A percentile compares a stretch with the other conserved stretches of the same genome.
Conservation (phyloP, 2,329 filamentous ascomycete species). For the Calonectria montana region DNA sequence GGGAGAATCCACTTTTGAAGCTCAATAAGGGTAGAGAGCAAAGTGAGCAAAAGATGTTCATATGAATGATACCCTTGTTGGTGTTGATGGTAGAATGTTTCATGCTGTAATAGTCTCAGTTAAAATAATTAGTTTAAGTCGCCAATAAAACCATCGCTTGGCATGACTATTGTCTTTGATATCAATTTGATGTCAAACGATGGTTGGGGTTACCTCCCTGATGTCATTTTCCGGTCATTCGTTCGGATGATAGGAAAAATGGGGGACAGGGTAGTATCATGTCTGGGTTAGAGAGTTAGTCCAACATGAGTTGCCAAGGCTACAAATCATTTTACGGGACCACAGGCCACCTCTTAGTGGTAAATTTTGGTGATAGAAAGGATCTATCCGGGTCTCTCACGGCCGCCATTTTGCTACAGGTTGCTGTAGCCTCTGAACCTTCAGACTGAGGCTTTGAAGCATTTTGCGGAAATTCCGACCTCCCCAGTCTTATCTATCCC, state of each 20-base stretch:
- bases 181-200: neutral
- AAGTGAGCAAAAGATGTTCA: neutral
- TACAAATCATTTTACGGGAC: too few species aligned
- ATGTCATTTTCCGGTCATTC: neutral
- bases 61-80: neutral
- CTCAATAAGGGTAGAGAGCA: neutral
- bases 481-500: too few species aligned
- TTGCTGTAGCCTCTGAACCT: too few species aligned
- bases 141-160: neutral
- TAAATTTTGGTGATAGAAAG: too few species aligned
- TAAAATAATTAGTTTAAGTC: neutral
- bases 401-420: too few species aligned
- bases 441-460: too few species aligned
- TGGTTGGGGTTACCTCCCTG: neutral
- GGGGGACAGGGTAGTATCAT: neutral
- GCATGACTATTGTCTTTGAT: neutral
- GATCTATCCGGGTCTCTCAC: too few species aligned
- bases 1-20: neutral
- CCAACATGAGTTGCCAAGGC: neutral
- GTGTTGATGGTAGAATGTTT: neutral
- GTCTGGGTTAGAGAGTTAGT: neutral
- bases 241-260: neutral
- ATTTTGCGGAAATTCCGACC: too few species aligned
- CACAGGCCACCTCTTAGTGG: too few species aligned
- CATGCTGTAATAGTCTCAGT: neutral